Evolutionary conservation across 2,329 filamentous ascomycete species (phyloP), one percentile per base, ranked within the genome.

Genomic region (Leptographium flavum): DNA sequence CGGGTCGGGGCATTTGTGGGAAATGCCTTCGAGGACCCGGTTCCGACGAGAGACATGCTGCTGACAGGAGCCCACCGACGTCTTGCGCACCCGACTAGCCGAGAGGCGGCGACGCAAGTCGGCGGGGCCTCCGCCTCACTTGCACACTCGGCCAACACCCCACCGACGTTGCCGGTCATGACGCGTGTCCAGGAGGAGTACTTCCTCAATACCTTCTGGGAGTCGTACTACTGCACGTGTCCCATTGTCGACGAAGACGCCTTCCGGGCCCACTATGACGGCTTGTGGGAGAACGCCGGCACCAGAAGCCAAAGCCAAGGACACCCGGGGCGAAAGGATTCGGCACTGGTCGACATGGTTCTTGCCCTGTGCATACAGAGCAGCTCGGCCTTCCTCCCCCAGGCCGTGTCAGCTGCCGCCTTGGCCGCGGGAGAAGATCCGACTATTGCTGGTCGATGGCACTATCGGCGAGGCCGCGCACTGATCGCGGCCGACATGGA

Each of bases 321-420:
- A 47, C 51, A 9, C 47, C 49, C n/a, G 47, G 44, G 7, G 60
- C 70, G 7, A 63, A 63, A 44, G 58, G 14, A 64, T 3, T 74
- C 70, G 3, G 63, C 71, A 2, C 58, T 74, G 1, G 66, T 70
- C 1, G 71, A 74, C 47, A 72, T 74, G 22, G 56, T 73, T 30
- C 54, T 74, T 15, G 71, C 71, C 0, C 46, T 74, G 10, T 69
- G 66, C 48, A 67, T 74, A 59, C 70, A 74, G 53, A 65, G 67
- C 33, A 63, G 64, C 15, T 56, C 56, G 7, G 47, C 55, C 0
- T 53, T 58, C 30, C 51, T 54, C 43, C 53, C 60, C 11, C n/a
- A 3, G 21, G 11, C 41, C 5, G n/a, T n/a, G n/a, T n/a, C n/a
- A n/a, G 41, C 40, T 7, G n/a, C 31, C 9, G 30, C 31, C 21